phyloP scores from a whole-genome alignment of 306 rosid species.

The Acacia melanoxylon region DNA sequence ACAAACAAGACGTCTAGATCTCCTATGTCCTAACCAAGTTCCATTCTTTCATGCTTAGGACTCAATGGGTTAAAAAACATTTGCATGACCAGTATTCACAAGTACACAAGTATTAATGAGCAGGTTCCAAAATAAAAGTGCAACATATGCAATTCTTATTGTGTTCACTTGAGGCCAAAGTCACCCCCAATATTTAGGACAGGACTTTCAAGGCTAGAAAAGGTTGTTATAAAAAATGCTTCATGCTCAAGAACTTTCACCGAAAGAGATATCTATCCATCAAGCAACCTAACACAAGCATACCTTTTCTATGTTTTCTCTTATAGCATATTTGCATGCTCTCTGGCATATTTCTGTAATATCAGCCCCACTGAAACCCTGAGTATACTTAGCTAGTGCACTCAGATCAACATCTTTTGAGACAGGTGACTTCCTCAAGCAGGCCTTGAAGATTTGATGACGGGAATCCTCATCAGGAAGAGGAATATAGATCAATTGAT shows the following conservation, averaged over 20 bases:
- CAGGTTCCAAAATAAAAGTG: no score
- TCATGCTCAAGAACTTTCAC: neutral
- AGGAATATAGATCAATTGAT: slow-evolving; percentile 56
- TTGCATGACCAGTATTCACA: neutral
- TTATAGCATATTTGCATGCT: slow-evolving; percentile 57
- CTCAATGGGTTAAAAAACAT: neutral
- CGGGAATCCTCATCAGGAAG: slow-evolving; percentile 59
- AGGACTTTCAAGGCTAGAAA: no score
- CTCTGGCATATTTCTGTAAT: slow-evolving; percentile 60
- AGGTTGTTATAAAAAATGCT: neutral
- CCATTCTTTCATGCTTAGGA: neutral
- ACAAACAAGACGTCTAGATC: neutral
- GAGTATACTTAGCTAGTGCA: slow-evolving; percentile 47
- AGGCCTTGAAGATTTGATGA: slow-evolving; percentile 50
- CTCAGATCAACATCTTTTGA: slow-evolving; percentile 49
- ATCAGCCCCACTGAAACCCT: slow-evolving; percentile 61
- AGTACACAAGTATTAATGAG: neutral
- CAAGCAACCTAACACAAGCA: neutral
- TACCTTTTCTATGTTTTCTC: slow-evolving; percentile 61
- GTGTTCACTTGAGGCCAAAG: no score
- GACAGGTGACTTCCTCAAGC: slow-evolving; percentile 58
- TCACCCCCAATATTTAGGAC: no score
- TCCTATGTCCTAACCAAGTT: neutral
- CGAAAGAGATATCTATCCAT: neutral
- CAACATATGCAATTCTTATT: no score